Conservation (phyloP, 257 asterid species). For the Fraxinus pennsylvanica region DNA sequence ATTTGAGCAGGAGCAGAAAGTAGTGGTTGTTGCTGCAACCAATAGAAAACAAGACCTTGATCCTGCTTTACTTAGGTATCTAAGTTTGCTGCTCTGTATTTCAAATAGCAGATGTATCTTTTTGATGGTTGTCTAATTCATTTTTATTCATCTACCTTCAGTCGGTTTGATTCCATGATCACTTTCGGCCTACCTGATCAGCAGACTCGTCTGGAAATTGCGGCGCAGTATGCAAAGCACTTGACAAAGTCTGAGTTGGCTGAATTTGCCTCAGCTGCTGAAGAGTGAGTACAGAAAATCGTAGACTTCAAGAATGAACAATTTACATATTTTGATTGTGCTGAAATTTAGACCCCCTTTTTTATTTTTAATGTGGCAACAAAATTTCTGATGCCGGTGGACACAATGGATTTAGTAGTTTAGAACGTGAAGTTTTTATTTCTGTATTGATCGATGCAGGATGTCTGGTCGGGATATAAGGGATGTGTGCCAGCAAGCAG, state of each 20-base stretch:
- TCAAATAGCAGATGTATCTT: neutral
- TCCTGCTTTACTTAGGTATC: conserved; percentile 89
- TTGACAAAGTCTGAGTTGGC: conserved; percentile 64
- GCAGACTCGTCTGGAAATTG: conserved; percentile 79
- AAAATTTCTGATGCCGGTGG: neutral
- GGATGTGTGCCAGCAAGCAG: conserved; percentile 96
- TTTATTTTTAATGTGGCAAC: neutral
- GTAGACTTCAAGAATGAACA: neutral
- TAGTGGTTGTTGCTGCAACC: conserved; percentile 95
- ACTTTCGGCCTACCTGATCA: conserved; percentile 77
- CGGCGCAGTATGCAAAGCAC: conserved; percentile 89
- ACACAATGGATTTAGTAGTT: neutral
- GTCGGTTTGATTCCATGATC: conserved; percentile 93
- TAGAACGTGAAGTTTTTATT: neutral
- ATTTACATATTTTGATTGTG: neutral
- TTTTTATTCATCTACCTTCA: conserved; percentile 37
- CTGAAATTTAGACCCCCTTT: neutral
- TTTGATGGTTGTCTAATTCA: conserved; percentile 12
- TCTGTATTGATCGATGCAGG: conserved; percentile 38
- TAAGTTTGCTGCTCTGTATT: conserved; percentile 13
- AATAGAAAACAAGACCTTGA: conserved; percentile 95
- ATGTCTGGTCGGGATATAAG: conserved; percentile 94
- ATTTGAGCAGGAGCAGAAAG: conserved; percentile 93
- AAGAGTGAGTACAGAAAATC: conserved; percentile 49
- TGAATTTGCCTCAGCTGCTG: conserved; percentile 69